Percentiles rank a stretch among this genome's conserved stretches.
Conservation (phyloP, 2,329 filamentous ascomycete species). For the Fusarium graminum region DNA sequence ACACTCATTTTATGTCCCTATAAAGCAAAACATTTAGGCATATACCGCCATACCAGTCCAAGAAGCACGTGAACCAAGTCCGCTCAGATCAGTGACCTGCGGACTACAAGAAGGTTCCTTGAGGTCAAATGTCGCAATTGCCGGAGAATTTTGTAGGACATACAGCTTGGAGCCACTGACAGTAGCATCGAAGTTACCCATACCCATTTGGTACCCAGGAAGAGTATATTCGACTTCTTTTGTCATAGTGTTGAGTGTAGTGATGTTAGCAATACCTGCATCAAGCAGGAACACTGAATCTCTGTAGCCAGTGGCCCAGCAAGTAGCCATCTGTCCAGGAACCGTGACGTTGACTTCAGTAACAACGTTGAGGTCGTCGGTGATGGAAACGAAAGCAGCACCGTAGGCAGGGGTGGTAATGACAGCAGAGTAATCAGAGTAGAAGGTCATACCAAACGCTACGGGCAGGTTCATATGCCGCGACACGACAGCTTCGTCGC, state of each 20-base stretch:
- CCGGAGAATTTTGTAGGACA: background rate
- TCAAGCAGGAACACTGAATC: constrained; percentile 16
- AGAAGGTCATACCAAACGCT: constrained; percentile 10
- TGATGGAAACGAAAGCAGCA: constrained; percentile 14
- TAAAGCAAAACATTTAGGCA: background rate
- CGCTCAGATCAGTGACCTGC: background rate
- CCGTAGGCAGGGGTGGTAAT: constrained; percentile 16
- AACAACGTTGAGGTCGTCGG: background rate
- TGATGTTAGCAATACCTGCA: background rate
- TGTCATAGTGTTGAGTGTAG: background rate
- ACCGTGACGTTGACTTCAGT: background rate
- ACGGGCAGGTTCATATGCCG: constrained; percentile 11
- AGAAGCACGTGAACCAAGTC: constrained; percentile 5
- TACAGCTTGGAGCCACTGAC: constrained; percentile 13
- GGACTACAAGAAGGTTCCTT: background rate
- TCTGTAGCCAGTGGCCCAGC: constrained; percentile 2
- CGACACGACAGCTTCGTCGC: background rate
- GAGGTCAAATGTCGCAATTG: constrained; percentile 2
- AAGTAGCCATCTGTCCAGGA: background rate
- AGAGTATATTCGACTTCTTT: background rate
- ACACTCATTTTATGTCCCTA: too few relatives aligned
- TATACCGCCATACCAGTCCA: constrained; percentile 21
- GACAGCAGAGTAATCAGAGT: background rate
- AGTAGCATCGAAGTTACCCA: constrained; percentile 8
- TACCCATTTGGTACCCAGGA: background rate